These are phyloP conservation scores for barley (Hordeum vulgare) DNA, from an alignment of 176 grass and related monocot genomes.

Conservation along the genomic window MorexV3_pseudomolecules_assembly NC_058524.1:82306596-82307095, in stretches of 20 bases:
- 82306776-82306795: background rate
- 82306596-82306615: background rate
- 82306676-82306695: constrained; percentile 64
- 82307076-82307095: background rate
- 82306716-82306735: constrained; percentile 60
- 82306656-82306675: constrained; percentile 38
- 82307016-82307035: background rate
- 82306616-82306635: background rate
- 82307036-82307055: background rate
- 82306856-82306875: background rate
- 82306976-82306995: background rate
- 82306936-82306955: background rate
- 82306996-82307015: background rate
- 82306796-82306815: background rate
- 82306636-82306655: background rate
- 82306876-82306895: background rate
- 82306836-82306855: background rate
- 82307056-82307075: background rate
- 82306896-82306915: background rate
- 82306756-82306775: background rate
- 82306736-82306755: constrained; percentile 52
- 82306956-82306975: background rate
- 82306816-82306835: background rate
- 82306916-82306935: background rate
- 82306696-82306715: constrained; percentile 75